Evolutionary conservation across 2,329 filamentous ascomycete genomes (phyloP).

Genomic region (Aspergillus amoenus): DNA sequence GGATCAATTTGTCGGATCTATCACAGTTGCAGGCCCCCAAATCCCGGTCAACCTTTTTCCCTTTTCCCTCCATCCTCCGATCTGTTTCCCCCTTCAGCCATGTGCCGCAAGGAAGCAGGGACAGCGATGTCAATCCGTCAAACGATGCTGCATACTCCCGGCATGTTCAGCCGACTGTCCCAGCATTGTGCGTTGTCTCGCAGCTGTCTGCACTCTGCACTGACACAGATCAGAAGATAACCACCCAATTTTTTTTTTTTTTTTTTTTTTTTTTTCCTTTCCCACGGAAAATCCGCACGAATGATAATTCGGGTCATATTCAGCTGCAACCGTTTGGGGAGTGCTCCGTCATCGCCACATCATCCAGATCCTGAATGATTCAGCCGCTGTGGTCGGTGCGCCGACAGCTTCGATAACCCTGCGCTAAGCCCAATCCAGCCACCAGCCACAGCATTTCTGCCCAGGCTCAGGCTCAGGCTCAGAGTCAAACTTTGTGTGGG

Average conservation of each 20-base stretch:
- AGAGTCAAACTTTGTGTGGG: conserved; percentile 13
- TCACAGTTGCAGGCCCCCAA: neutral
- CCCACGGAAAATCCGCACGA: too few species aligned
- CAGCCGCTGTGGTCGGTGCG: conserved; percentile 7
- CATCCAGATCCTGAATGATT: neutral
- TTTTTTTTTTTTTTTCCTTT: too few species aligned
- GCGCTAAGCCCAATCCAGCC: conserved; percentile 6
- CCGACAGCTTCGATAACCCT: conserved; percentile 15
- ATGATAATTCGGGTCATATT: too few species aligned
- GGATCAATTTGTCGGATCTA: conserved; percentile 11
- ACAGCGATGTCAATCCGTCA: conserved; percentile 15
- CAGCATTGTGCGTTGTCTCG: conserved; percentile 12
- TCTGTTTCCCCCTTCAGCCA: conserved; percentile 4
- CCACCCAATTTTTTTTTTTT: neutral
- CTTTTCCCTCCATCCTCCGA: neutral
- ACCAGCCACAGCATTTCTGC: conserved; percentile 21
- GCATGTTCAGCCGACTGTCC: conserved; percentile 14
- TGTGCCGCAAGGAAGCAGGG: conserved; percentile 10
- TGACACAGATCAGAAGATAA: neutral
- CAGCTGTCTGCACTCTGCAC: conserved; percentile 13
- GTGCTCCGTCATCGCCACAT: conserved; percentile 20
- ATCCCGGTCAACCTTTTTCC: neutral
- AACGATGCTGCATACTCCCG: conserved; percentile 19
- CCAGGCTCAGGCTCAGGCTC: neutral
- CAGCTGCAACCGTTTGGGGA: neutral